Evolutionary conservation across 306 rosid species (phyloP), one percentile per base, ranked within the genome.

Genomic region (Dalbergia cochinchinensis): DNA sequence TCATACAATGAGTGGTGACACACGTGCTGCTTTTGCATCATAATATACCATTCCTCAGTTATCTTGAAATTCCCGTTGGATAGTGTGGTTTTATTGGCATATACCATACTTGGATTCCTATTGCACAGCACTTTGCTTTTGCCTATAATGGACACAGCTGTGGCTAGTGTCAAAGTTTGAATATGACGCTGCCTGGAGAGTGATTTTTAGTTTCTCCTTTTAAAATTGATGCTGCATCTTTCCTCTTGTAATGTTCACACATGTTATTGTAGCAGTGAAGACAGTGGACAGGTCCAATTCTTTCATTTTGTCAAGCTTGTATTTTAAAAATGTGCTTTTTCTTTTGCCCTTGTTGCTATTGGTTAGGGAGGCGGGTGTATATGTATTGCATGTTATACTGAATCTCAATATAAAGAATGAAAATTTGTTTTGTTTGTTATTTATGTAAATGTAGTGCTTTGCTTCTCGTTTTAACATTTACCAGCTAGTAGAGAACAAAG

Each of bases 181-280:
- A 89, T 86, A 92, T 83, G 93, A 81, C 81, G 81, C 89, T 78
- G 88, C 88, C 88, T 84, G 86, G 86, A 85, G 96, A 92, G 92
- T 92, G 98, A 69, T 84, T 85, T 86, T 76, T 83, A 26, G 70
- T 62, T 63, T 82, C 72, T 71, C 86, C 74, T 68, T 71, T 84
- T 71, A 47, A 69, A 71, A 54, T 75, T 87, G 89, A 79, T 83
- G 85, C 81, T 82, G 85, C 78, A 83, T 79, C 86, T 37, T 76
- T 88, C 84, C 86, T 71, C 86, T 34, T 87, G 88, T 78, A 89
- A 75, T 85, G 89, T 69, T 87, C 85, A 74, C 84, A 78, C 5
- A 37, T 77, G 65, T 86, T 80, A 65, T 88, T 78, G 77, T 88
- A 90, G 88, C 86, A 78, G 71, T 70, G 76, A 78, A 78, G 80